Evolutionary conservation across 345 rosid genomes (phyloP), one percentile per base, ranked within the genome.

Genomic region (Citrus glauca): DNA sequence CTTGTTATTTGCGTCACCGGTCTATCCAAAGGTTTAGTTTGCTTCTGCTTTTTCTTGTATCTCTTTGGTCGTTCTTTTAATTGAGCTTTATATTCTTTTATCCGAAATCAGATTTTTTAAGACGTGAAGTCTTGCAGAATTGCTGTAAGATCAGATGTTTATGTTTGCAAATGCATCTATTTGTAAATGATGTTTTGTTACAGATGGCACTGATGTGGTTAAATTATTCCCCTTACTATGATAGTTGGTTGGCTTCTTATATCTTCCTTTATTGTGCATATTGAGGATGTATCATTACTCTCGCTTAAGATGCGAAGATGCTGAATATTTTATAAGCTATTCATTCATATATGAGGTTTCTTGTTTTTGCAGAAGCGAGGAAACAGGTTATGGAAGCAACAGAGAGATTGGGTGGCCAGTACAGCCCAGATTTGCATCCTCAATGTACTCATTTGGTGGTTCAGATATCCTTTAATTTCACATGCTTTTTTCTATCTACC

Each of bases 391-490:
- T 85, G 95, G 99, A 93, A 79, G 98, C 98, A 4, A 91, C 97
- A 0, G 94, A 91, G 86, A 91, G 98, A 84, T 85, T 95, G 40
- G 98, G 97, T 59, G 97, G 99, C 64, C 88, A 87, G 75, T 95
- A 95, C 74, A 92, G 97, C 81, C 90, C 96, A 9, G 81, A 87
- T 81, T 89, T 95, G 75, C 94, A 93, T 87, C 90, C 89, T 28
- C 94, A 82, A 28, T 95, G 98, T 77, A 93, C 98, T 75, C 99
- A 93, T 88, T 89, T 95, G 91, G 92, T 95, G 80, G 97, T 93
- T 55, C 97, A 93, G 89, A 95, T 95, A 95, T 95, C 98, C 98
- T 93, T 88, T 80, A 14, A 33, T 40, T 62, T 65, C 38, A 27
- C 37, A 30, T 60, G 33, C 53, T 55, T 76, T 57, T 73, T 61